Conservation (phyloP, 805 yeast genomes). For the Saturnispora sanitii region DNA sequence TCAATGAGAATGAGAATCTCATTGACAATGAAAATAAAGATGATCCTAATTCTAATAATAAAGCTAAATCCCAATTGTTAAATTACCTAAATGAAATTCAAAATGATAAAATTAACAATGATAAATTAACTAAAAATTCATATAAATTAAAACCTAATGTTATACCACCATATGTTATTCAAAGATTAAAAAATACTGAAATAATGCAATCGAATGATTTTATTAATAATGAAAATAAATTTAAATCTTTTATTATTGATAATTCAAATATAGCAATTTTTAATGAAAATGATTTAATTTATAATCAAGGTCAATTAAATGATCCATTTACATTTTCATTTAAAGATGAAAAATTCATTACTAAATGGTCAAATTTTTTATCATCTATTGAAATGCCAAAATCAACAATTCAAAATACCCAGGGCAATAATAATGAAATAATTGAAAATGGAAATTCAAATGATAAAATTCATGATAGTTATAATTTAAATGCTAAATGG, state of each 20-base stretch:
- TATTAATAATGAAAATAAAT: neutral
- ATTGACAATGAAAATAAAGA: too few relatives aligned
- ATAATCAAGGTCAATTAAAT: conserved; percentile 1
- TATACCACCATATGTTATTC: conserved; percentile 15
- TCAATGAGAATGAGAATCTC: too few relatives aligned
- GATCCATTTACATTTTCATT: conserved; percentile 18
- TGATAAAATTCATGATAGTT: conserved; percentile 14
- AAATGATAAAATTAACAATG: conserved; percentile 1
- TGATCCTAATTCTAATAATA: too few relatives aligned
- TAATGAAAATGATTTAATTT: neutral
- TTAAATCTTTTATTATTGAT: too few relatives aligned
- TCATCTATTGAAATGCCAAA: conserved; percentile 11
- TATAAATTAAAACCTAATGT: conserved; percentile 10
- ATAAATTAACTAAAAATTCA: conserved; percentile 9
- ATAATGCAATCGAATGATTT: neutral
- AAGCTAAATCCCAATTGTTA: too few relatives aligned
- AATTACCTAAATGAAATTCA: neutral
- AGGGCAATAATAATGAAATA: neutral
- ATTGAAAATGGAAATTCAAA: conserved; percentile 19
- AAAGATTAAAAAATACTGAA: conserved; percentile 9
- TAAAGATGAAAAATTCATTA: conserved; percentile 7
- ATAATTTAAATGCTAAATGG: conserved; percentile 45
- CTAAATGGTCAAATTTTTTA: conserved; percentile 17
- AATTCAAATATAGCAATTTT: neutral
- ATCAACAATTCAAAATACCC: conserved; percentile 1